Evolutionary conservation across 2,329 filamentous ascomycete species (phyloP).

Genomic region (Albophoma yamanashiensis): DNA sequence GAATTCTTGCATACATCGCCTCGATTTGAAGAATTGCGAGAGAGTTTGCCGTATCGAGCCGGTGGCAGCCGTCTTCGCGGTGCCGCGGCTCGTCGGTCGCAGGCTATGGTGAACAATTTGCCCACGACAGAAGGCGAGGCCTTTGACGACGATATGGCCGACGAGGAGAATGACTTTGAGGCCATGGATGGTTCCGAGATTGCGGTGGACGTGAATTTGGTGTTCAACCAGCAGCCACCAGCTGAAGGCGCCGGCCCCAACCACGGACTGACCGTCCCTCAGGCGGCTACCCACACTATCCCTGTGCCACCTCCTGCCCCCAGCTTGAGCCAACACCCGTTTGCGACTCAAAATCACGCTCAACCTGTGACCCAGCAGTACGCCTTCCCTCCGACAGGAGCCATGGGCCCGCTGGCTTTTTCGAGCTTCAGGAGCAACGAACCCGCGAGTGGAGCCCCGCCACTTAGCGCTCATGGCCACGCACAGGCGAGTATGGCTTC

Average conservation of each 20-base stretch:
- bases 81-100: conserved; percentile 5
- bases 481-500: conserved; percentile 19
- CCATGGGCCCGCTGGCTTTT: conserved; percentile 11
- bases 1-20: conserved; percentile 58
- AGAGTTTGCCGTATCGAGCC: conserved; percentile 13
- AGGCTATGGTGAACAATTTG: conserved; percentile 9
- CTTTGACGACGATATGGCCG: conserved; percentile 31
- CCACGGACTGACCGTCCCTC: conserved; percentile 1
- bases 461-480: conserved; percentile 10
- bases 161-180: conserved; percentile 34
- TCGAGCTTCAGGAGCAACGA: conserved; percentile 18
- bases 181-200: conserved; percentile 27
- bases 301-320: conserved; percentile 17
- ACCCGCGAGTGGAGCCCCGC: conserved; percentile 8
- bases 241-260: neutral
- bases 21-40: conserved; percentile 34
- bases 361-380: conserved; percentile 9
- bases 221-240: conserved; percentile 10
- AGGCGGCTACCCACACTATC: conserved; percentile 12
- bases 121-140: conserved; percentile 18
- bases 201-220: conserved; percentile 22
- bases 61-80: conserved; percentile 6
- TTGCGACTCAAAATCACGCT: conserved; percentile 7
- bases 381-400: conserved; percentile 7
- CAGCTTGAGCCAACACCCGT: conserved; percentile 12